These are phyloP conservation scores for Mesembryanthemum crystallinum DNA, from an alignment of 148 eudicot species.

Conservation along the genomic window DNA sequence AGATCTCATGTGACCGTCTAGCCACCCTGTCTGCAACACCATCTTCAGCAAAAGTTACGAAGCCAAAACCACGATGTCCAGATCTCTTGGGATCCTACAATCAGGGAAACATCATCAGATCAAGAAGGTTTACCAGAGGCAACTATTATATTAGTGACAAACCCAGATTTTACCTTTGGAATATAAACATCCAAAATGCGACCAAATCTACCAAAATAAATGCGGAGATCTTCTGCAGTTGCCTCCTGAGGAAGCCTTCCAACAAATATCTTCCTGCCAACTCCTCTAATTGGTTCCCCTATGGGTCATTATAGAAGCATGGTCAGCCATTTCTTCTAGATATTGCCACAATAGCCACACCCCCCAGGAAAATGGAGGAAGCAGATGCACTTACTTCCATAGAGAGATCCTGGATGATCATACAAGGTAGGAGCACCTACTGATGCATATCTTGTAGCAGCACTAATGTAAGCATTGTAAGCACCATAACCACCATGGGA, in stretches of 20 bases:
- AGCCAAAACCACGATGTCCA: conserved; percentile 98
- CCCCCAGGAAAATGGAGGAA: not conserved
- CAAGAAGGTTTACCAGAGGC: not conserved
- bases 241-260: conserved; percentile 98
- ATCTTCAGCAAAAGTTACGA: conserved; percentile 95
- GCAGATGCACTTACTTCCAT: conserved; percentile 65
- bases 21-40: conserved; percentile 97
- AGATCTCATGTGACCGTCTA: conserved; percentile 86
- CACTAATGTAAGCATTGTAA: conserved; percentile 77
- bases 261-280: conserved; percentile 88
- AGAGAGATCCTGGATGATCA: conserved; percentile 73
- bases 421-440: conserved; percentile 93
- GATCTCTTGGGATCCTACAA: conserved; percentile 90
- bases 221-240: conserved; percentile 78
- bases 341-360: not conserved
- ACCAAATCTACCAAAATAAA: conserved; percentile 92
- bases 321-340: not conserved
- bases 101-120: conserved; percentile 10
- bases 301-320: conserved; percentile 16
- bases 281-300: conserved; percentile 70
- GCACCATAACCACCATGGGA: conserved; percentile 83
- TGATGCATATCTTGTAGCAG: conserved; percentile 93
- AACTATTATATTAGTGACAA: not conserved
- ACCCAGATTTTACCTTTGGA: conserved; percentile 61
- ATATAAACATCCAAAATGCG: conserved; percentile 84